Conservation (phyloP, 352 stramenopile genomes). For the Pythium periplocum region DNA sequence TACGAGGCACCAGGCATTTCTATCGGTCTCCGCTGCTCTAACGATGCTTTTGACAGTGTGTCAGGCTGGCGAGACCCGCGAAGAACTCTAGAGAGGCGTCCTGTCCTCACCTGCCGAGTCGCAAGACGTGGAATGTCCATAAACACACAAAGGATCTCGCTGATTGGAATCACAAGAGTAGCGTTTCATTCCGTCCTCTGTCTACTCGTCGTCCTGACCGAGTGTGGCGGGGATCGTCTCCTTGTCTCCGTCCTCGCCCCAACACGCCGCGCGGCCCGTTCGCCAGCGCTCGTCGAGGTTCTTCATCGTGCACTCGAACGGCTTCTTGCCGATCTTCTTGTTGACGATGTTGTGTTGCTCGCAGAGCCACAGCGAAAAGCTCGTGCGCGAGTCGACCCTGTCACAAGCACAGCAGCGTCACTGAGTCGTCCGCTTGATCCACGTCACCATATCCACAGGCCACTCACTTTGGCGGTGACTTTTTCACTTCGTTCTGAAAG, state of each 20-base stretch:
- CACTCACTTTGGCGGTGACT: constrained; percentile 86
- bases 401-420: background rate
- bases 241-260: constrained; percentile 49
- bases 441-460: constrained; percentile 1
- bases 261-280: constrained; percentile 86
- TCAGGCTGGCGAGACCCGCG: no score
- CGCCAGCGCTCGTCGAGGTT: constrained; percentile 94
- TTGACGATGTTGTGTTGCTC: constrained; percentile 98
- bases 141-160: no score
- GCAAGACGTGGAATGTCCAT: no score
- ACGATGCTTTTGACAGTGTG: no score
- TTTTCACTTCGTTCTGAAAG: constrained; percentile 93
- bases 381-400: constrained; percentile 87
- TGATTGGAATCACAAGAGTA: no score
- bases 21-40: no score
- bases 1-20: constrained; percentile 8
- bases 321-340: constrained; percentile 93
- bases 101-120: no score
- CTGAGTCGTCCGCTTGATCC: background rate
- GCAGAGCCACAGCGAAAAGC: constrained; percentile 95
- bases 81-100: no score
- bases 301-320: constrained; percentile 92
- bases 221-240: constrained; percentile 28
- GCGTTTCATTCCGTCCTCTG: no score
- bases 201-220: constrained; percentile 21